These are phyloP conservation scores for Chimonanthus praecox DNA, from an alignment of 164 flowering plant species.

Conservation along the genomic window DNA sequence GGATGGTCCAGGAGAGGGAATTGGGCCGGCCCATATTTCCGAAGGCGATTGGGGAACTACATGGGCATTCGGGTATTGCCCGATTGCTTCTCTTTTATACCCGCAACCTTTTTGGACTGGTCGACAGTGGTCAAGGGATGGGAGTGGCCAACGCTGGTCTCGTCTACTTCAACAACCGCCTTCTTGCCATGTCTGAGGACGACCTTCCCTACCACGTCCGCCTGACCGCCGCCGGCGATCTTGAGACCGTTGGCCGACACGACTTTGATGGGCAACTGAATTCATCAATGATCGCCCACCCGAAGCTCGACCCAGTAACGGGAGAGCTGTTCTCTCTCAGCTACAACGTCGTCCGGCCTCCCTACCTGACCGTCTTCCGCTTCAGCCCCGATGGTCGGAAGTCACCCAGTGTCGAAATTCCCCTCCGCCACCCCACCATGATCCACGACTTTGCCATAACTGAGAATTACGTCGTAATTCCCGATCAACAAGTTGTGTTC, in stretches of 20 bases:
- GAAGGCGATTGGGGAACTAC: slow-evolving; percentile 89
- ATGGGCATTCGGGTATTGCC: slow-evolving; percentile 84
- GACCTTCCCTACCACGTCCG: slow-evolving; percentile 50
- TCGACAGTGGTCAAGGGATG: slow-evolving; percentile 53
- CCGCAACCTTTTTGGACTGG: slow-evolving; percentile 49
- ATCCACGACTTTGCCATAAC: slow-evolving; percentile 96
- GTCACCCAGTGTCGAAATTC: slow-evolving; percentile 69
- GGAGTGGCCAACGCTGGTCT: slow-evolving; percentile 94
- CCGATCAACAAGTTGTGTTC: slow-evolving; percentile 90
- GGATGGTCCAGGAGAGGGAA: slow-evolving; percentile 56
- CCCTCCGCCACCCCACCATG: slow-evolving; percentile 66
- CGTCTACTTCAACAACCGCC: slow-evolving; percentile 63
- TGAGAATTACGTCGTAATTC: slow-evolving; percentile 61
- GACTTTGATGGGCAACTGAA: slow-evolving; percentile 54
- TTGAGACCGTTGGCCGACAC: slow-evolving; percentile 62
- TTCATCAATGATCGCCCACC: slow-evolving; percentile 93
- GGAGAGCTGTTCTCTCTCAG: slow-evolving; percentile 72
- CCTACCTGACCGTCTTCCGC: slow-evolving; percentile 71
- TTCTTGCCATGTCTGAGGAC: slow-evolving; percentile 86
- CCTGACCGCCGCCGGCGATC: slow-evolving; percentile 52
- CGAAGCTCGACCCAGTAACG: slow-evolving; percentile 71
- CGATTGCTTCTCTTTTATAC: slow-evolving; percentile 67
- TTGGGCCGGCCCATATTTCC: slow-evolving; percentile 78
- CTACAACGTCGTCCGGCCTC: slow-evolving; percentile 76
- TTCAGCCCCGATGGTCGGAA: slow-evolving; percentile 57